Evolutionary conservation across 2,329 filamentous ascomycete genomes (phyloP), one percentile per base, ranked within the genome.

Genomic region (Zalaria sp.): DNA sequence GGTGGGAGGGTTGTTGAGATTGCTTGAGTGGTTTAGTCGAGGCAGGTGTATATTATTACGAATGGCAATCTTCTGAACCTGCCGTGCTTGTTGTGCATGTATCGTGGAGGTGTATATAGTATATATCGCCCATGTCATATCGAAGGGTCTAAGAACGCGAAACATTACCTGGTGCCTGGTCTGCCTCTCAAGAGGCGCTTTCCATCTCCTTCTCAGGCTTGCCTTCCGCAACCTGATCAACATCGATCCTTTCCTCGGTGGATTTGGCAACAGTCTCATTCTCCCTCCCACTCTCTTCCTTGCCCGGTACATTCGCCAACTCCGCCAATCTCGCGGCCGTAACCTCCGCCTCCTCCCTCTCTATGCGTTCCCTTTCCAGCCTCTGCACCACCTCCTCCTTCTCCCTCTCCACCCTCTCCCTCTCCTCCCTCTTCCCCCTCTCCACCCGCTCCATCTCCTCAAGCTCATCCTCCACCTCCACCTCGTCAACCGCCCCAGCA

Each of bases 391-490:
- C 52, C 8, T 58, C 57, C 25, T 59, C 46, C 53, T 57, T 62
- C 45, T 65, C 63, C 45, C 68, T 65, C 55, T 81, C 75, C 65
- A 93, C 69, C 57, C 89, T 83, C 49, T 94, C 75, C 58, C 82
- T 83, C 27, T 54, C 69, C 57, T 93, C 86, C 6, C 56, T 59
- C 58, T 82, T 57, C 46, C 54, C 55, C 41, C 47, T 53, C 46
- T 58, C 56, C 3, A 50, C 59, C 29, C 57, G 66, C 61, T 88
- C 79, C 64, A 98, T 66, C 3, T 71, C 79, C 50, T 83, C 81
- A 37, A 96, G 71, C 64, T 95, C 89, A 46, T 89, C 83, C 51
- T 95, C 87, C 42, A 96, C 76, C 58, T 93, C 88, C 18, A 56
- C 71, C 55, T 94, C 88, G 57, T 94, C 85, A 28, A 93, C 68